Conservation (phyloP, 495 filamentous ascomycete genomes). For the Hypoxylon intermedium region DNA sequence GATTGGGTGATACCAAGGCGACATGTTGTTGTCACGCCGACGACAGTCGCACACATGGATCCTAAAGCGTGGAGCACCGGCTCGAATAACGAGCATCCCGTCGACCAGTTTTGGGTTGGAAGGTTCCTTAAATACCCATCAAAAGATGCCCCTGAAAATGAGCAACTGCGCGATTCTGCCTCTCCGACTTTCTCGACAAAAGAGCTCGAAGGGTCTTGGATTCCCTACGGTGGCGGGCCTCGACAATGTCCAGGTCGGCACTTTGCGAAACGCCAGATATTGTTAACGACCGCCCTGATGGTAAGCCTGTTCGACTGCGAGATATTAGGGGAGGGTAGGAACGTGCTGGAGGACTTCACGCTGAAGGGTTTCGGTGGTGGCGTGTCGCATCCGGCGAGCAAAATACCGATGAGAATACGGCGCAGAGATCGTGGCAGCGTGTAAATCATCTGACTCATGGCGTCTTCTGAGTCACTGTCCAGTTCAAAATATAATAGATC, state of each 20-base stretch:
- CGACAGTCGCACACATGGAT: slow-evolving; percentile 44
- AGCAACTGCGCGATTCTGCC: slow-evolving; percentile 1
- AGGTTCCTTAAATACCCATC: slow-evolving; percentile 38
- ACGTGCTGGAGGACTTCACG: slow-evolving; percentile 31
- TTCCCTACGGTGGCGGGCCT: slow-evolving; percentile 45
- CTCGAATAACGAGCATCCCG: slow-evolving; percentile 35
- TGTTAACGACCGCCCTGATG: slow-evolving; percentile 38
- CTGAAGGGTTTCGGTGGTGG: slow-evolving; percentile 39
- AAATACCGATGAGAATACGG: slow-evolving; percentile 26
- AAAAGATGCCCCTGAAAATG: neutral
- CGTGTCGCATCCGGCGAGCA: slow-evolving; percentile 30
- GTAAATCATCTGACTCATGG: neutral
- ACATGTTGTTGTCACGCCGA: slow-evolving; percentile 27
- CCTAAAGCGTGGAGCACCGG: slow-evolving; percentile 37
- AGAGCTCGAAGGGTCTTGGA: slow-evolving; percentile 44
- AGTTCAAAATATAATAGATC: too few relatives aligned
- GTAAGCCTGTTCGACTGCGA: slow-evolving; percentile 42
- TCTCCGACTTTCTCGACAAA: slow-evolving; percentile 40
- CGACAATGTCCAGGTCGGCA: slow-evolving; percentile 43
- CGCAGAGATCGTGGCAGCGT: slow-evolving; percentile 9
- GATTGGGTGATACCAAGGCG: slow-evolving; percentile 35
- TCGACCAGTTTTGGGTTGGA: slow-evolving; percentile 41
- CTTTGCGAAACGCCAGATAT: slow-evolving; percentile 45
- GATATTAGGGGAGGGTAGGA: slow-evolving; percentile 26
- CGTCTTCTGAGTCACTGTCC: too few relatives aligned